Base-by-base conservation (phyloP, 1,284 basidiomycete species). In the Irpex rosettiformis region DNA sequence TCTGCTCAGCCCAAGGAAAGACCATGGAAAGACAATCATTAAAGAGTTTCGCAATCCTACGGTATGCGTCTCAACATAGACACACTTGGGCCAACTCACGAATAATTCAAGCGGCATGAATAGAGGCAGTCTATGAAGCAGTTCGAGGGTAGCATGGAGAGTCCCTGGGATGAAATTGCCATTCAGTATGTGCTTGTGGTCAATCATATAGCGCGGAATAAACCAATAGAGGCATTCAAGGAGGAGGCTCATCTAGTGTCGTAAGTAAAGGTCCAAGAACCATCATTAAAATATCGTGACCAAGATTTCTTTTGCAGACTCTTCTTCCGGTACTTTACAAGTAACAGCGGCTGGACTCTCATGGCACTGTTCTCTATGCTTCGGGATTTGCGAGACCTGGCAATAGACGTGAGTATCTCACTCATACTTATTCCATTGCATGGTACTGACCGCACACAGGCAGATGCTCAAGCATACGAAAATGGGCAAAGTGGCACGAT, bases 91-190 rank as follows among this genome's bases (percentile, higher is more conserved):
- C 54, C 47, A 24, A 24, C 48, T 27, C 40, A 33, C 11, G 27
- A n/a, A 43, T 28, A 28, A 7, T 52, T 21, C 43, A 22, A 57
- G 43, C 52, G 22, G 22, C 22, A 56, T 40, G 21, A 28, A 64
- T 72, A 88, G 81, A 77, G 78, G 47, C 67, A 75, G 61, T 74
- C 79, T 3, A 71, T 86, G 55, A 74, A 78, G 18, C 74, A 76
- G 51, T 92, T 87, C 66, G 79, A 84, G 64, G 86, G 83, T 10
- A 80, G 79, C 56, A 81, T 92, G 67, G 78, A 82, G 56, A 74
- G 70, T 56, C 90, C 91, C 11, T 93, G 91, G 91, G 90, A 91
- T 62, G 90, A 92, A 58, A 88, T 93, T 64, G 84, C 87, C 4
- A 83, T 91, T 51, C 85, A 89, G 67, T 92, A 92, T 70, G 84